phyloP scores from a whole-genome alignment of 805 yeast species.

The Brettanomyces bruxellensis region DNA sequence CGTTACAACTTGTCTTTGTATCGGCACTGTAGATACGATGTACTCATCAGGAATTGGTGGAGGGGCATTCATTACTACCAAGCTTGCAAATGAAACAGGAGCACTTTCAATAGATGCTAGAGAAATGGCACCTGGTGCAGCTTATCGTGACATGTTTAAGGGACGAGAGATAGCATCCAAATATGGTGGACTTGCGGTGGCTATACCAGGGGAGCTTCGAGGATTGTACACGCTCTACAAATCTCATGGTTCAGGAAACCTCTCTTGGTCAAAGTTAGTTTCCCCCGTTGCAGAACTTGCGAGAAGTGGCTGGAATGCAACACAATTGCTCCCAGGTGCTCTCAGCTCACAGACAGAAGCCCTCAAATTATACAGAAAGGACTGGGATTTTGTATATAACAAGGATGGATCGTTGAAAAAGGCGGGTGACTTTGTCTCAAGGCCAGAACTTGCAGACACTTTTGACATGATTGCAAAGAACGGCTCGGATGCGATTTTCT shows the following conservation, averaged over 20 bases:
- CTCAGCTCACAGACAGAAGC: slow-evolving; percentile 29
- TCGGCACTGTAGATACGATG: slow-evolving; percentile 76
- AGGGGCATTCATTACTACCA: slow-evolving; percentile 65
- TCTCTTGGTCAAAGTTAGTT: slow-evolving; percentile 65
- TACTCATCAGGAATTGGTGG: slow-evolving; percentile 95
- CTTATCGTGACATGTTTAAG: slow-evolving; percentile 57
- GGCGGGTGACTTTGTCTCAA: slow-evolving; percentile 50
- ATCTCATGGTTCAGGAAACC: slow-evolving; percentile 59
- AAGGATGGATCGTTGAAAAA: slow-evolving; percentile 26
- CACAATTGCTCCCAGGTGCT: slow-evolving; percentile 34
- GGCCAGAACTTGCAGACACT: slow-evolving; percentile 60
- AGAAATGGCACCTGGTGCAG: slow-evolving; percentile 69
- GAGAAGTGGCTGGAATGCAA: slow-evolving; percentile 53
- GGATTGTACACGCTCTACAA: slow-evolving; percentile 62
- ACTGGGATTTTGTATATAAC: slow-evolving; percentile 49
- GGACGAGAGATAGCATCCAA: slow-evolving; percentile 40
- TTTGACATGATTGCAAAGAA: slow-evolving; percentile 59
- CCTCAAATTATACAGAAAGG: slow-evolving; percentile 23
- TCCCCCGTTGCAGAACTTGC: slow-evolving; percentile 67
- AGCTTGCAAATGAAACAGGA: slow-evolving; percentile 29
- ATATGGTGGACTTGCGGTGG: slow-evolving; percentile 83
- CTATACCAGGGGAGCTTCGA: slow-evolving; percentile 83
- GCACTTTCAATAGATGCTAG: slow-evolving; percentile 73
- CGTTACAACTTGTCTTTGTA: slow-evolving; percentile 78
- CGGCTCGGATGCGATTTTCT: slow-evolving; percentile 72